These are phyloP conservation scores for Comarum palustre DNA, from an alignment of 306 rosid species.

Conservation along the genomic window DNA sequence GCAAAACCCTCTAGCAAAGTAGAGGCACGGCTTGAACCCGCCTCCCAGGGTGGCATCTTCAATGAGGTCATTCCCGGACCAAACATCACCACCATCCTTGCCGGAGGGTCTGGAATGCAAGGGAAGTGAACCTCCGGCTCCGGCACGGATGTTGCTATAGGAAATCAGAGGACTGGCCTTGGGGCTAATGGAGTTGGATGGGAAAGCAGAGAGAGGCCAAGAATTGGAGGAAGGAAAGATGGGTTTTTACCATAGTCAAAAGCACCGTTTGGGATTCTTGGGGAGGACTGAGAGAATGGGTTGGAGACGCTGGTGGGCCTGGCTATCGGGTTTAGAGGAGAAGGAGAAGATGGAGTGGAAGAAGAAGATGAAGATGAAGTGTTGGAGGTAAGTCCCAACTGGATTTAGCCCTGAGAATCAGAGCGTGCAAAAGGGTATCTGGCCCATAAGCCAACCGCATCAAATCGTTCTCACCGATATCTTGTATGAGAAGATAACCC, in stretches of 20 bases:
- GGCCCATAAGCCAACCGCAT: constrained; percentile 53
- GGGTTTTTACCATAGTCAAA: constrained; percentile 54
- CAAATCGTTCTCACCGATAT: constrained; percentile 53
- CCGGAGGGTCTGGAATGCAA: constrained; percentile 32
- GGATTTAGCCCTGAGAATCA: constrained; percentile 52
- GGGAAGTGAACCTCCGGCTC: constrained; percentile 29
- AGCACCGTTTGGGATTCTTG: constrained; percentile 40
- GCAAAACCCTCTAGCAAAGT: constrained; percentile 85
- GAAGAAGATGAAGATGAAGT: constrained; percentile 31
- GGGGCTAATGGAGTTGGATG: constrained; percentile 69
- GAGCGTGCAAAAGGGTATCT: constrained; percentile 44
- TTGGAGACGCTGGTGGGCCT: constrained; percentile 38
- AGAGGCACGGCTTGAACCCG: constrained; percentile 79
- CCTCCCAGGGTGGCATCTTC: constrained; percentile 59
- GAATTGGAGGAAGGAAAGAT: constrained; percentile 47
- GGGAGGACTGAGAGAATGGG: constrained; percentile 62
- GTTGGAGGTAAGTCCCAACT: constrained; percentile 41
- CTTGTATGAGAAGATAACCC: constrained; percentile 65
- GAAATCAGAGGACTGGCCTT: constrained; percentile 63
- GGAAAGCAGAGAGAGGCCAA: constrained; percentile 51
- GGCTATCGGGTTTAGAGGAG: constrained; percentile 62
- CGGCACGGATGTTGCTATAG: constrained; percentile 49
- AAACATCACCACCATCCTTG: constrained; percentile 43
- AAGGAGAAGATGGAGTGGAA: constrained; percentile 46
- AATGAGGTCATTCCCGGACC: constrained; percentile 38